Evolutionary conservation across 2,329 filamentous ascomycete species (phyloP).

Genomic region (Claviceps quebecensis): DNA sequence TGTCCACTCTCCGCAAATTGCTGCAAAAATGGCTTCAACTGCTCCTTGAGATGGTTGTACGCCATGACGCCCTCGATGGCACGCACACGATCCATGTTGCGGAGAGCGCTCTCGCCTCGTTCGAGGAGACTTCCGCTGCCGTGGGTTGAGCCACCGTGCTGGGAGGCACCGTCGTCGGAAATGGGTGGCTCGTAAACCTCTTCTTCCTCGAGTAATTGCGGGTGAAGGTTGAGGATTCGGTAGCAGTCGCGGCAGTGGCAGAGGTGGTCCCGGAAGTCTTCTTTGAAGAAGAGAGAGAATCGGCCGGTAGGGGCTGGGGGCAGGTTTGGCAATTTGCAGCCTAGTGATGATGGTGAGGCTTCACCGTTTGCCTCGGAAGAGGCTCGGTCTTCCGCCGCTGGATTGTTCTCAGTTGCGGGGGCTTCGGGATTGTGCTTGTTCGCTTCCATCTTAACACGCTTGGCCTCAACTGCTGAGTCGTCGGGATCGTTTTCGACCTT

Average conservation of each 20-base stretch:
- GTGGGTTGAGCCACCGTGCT: constrained; percentile 40
- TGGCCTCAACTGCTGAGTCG: constrained; percentile 23
- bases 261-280: constrained; percentile 65
- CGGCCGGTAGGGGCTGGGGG: constrained; percentile 38
- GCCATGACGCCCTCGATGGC: constrained; percentile 97
- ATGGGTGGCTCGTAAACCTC: constrained; percentile 86
- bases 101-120: constrained; percentile 81
- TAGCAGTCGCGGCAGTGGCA: constrained; percentile 80
- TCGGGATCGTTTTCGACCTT: constrained; percentile 43
- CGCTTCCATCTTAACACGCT: constrained; percentile 37
- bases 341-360: constrained; percentile 6
- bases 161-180: constrained; percentile 45
- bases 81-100: constrained; percentile 79
- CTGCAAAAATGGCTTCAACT: constrained; percentile 86
- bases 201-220: constrained; percentile 84
- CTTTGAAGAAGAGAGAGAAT: constrained; percentile 72
- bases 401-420: background rate
- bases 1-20: constrained; percentile 86
- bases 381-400: background rate
- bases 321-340: constrained; percentile 49
- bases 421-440: background rate
- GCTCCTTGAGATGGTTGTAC: constrained; percentile 91
- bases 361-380: constrained; percentile 3
- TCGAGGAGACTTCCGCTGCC: constrained; percentile 78
- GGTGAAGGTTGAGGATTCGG: constrained; percentile 52